Percentiles rank a stretch among this genome's conserved stretches.
Evolutionary conservation across 306 rosid genomes (phyloP).

Genomic region (Trifolium pratense): DNA sequence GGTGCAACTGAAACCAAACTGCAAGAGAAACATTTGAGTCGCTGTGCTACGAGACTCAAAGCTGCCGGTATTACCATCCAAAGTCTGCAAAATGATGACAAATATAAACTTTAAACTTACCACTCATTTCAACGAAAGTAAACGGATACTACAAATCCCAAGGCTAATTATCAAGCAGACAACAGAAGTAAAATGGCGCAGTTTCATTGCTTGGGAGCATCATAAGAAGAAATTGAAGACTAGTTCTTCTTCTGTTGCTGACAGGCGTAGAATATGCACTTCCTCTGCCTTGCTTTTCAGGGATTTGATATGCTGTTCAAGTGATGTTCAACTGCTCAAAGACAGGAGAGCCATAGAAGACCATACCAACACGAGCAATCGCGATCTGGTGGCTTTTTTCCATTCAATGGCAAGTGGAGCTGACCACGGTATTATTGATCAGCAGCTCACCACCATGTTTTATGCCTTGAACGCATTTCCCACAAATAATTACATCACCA

Average conservation of each 20-base stretch:
- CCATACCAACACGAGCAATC: background rate
- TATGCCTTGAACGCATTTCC: background rate
- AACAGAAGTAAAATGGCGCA: background rate
- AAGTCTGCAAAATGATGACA: background rate
- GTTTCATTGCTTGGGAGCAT: constrained; percentile 14
- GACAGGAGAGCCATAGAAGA: background rate
- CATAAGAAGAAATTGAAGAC: background rate
- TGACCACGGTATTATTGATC: background rate
- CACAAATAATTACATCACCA: too few relatives aligned
- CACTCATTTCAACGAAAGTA: background rate
- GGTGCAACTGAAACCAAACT: too few relatives aligned
- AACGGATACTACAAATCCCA: background rate
- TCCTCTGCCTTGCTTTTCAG: background rate
- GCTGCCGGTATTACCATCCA: constrained; percentile 12
- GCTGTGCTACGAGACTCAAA: constrained; percentile 27
- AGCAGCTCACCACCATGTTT: background rate
- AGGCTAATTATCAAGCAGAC: background rate
- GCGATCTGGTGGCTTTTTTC: background rate
- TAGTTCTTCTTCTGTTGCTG: background rate
- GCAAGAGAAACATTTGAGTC: background rate
- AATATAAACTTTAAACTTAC: background rate
- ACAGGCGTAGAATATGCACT: background rate
- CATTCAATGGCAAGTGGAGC: background rate
- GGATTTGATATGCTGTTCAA: constrained; percentile 17
- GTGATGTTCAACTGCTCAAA: constrained; percentile 13